Evolutionary conservation across 2,329 filamentous ascomycete genomes (phyloP).

Genomic region (Cucurbitaria berberidis): DNA sequence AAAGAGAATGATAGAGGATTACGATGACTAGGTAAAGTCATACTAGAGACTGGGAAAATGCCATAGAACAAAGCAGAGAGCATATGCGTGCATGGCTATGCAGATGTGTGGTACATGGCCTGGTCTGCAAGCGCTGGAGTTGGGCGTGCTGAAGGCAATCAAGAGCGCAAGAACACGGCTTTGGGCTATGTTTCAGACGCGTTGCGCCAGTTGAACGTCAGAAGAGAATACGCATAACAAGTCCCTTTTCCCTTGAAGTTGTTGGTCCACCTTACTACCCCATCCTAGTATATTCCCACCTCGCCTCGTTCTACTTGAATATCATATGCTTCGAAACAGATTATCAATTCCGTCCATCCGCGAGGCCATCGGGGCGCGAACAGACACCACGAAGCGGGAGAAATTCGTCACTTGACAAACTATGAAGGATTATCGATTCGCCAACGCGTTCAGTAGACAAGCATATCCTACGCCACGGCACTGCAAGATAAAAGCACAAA

Average conservation of each 20-base stretch:
- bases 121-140: background rate
- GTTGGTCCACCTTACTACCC: no score
- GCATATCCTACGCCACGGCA: background rate
- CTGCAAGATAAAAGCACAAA: background rate
- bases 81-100: background rate
- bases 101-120: background rate
- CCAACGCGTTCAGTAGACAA: no score
- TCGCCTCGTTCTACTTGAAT: no score
- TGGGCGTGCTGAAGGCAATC: background rate
- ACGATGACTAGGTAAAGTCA: background rate
- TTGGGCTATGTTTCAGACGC: background rate
- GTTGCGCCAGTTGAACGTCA: background rate
- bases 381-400: no score
- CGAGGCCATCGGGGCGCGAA: no score
- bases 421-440: no score
- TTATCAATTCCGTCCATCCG: no score
- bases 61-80: background rate
- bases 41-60: background rate
- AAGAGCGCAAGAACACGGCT: background rate
- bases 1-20: constrained; percentile 71
- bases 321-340: no score
- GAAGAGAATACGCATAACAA: background rate
- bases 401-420: no score
- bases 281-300: no score
- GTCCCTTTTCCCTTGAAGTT: no score